phyloP scores from a whole-genome alignment of 179 eudicot genomes.

The Beta lomatogona region DNA sequence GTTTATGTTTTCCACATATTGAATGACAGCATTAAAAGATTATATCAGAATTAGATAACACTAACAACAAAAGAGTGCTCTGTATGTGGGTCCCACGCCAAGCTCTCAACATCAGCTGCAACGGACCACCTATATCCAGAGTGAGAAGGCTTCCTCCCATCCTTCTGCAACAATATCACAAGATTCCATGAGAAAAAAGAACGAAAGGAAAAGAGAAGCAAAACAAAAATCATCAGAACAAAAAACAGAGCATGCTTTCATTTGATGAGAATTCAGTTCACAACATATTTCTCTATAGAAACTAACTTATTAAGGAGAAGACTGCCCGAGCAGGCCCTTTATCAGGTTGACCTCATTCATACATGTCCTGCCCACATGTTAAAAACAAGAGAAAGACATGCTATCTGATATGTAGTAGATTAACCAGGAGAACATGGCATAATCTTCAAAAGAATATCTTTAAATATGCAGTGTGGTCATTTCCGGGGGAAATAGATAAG shows the following conservation, averaged over 20 bases:
- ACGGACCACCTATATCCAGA: slow-evolving; percentile 84
- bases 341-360: neutral
- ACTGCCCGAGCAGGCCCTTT: neutral
- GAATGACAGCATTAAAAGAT: neutral
- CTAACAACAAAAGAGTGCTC: slow-evolving; percentile 83
- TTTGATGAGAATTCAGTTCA: neutral
- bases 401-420: neutral
- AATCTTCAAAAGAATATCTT: neutral
- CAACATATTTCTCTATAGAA: neutral
- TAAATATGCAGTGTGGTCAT: neutral
- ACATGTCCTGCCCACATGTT: neutral
- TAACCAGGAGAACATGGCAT: neutral
- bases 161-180: slow-evolving; percentile 57
- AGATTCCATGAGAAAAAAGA: neutral
- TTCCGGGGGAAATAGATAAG: neutral
- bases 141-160: slow-evolving; percentile 77
- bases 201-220: slow-evolving; percentile 6
- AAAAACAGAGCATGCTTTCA: neutral
- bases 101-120: slow-evolving; percentile 83
- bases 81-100: slow-evolving; percentile 93
- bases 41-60: slow-evolving; percentile 10
- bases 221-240: neutral
- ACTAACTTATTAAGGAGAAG: neutral
- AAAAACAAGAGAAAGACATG: neutral
- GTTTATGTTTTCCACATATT: neutral